Percentiles rank a stretch among this genome's conserved stretches.
phyloP scores from a whole-genome alignment of 805 yeast genomes.

The Starmerella kuoi region DNA sequence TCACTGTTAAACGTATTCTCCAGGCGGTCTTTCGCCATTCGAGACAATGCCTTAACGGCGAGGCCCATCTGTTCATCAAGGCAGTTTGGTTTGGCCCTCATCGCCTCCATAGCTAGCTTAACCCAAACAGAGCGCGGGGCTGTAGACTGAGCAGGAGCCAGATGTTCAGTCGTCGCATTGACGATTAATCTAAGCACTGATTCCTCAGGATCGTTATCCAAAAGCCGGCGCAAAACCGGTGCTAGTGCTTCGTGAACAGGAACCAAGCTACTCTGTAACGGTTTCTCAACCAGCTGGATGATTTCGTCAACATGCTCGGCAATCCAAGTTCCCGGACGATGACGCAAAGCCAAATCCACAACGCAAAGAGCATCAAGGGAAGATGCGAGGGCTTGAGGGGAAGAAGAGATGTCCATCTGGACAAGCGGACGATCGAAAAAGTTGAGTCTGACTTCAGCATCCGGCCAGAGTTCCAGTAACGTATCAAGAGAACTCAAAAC shows the following conservation, averaged over 20 bases:
- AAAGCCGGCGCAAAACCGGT: constrained; percentile 42
- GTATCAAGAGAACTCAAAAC: constrained; percentile 69
- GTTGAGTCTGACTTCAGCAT: constrained; percentile 70
- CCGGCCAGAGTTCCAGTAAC: constrained; percentile 74
- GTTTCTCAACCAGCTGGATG: constrained; percentile 63
- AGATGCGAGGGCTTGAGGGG: constrained; percentile 45
- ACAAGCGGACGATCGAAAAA: constrained; percentile 81
- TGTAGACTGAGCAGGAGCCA: constrained; percentile 5
- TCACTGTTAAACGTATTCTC: constrained; percentile 19
- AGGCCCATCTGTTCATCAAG: constrained; percentile 65
- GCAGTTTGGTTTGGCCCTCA: constrained; percentile 57
- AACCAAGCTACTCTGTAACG: constrained; percentile 69
- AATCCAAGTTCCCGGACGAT: constrained; percentile 71
- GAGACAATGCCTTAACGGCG: constrained; percentile 65
- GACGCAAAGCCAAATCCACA: constrained; percentile 65
- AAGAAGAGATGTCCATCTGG: constrained; percentile 59
- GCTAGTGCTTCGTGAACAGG: constrained; percentile 79
- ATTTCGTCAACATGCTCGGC: constrained; percentile 54
- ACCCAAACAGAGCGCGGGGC: constrained; percentile 36
- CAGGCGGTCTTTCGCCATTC: constrained; percentile 21
- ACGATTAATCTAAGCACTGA: constrained; percentile 8
- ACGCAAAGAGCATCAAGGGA: constrained; percentile 89
- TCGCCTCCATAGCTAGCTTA: constrained; percentile 59
- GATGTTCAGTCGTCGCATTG: constrained; percentile 9
- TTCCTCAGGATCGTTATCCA: constrained; percentile 10